Conservation (phyloP, 495 filamentous ascomycete genomes). For the Penicillium ochrochloron region DNA sequence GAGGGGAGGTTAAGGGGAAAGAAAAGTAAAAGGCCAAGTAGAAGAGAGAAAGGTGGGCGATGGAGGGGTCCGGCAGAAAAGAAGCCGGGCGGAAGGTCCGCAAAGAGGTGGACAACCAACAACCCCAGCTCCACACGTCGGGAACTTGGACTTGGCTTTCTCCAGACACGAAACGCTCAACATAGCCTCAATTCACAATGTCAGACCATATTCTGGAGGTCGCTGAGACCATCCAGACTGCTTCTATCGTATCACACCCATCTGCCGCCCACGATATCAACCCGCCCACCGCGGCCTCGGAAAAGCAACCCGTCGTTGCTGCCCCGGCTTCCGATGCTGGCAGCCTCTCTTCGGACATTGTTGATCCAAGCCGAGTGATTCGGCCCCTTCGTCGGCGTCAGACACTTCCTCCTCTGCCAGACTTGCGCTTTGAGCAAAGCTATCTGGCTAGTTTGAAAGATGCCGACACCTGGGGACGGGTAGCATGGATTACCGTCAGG, state of each 20-base stretch:
- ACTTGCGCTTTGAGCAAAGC: constrained; percentile 96
- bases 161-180: background rate
- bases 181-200: constrained; percentile 34
- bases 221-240: constrained; percentile 77
- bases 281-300: constrained; percentile 71
- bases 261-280: constrained; percentile 77
- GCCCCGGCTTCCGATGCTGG: constrained; percentile 54
- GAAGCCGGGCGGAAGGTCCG: constrained; percentile 25
- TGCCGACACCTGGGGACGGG: constrained; percentile 74
- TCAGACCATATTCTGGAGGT: constrained; percentile 60
- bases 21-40: constrained; percentile 15
- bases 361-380: constrained; percentile 58
- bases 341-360: constrained; percentile 50
- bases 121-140: constrained; percentile 9
- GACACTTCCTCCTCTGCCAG: constrained; percentile 82
- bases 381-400: constrained; percentile 55
- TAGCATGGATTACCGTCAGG: constrained; percentile 80
- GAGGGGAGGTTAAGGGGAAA: constrained; percentile 5
- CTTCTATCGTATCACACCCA: constrained; percentile 71
- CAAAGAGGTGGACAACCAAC: constrained; percentile 9
- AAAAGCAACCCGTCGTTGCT: constrained; percentile 51
- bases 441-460: constrained; percentile 83
- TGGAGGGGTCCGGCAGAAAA: constrained; percentile 37
- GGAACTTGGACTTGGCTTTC: background rate
- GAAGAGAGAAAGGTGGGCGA: constrained; percentile 26